Evolutionary conservation across 345 rosid species (phyloP).

Genomic region (Reutealis trisperma): DNA sequence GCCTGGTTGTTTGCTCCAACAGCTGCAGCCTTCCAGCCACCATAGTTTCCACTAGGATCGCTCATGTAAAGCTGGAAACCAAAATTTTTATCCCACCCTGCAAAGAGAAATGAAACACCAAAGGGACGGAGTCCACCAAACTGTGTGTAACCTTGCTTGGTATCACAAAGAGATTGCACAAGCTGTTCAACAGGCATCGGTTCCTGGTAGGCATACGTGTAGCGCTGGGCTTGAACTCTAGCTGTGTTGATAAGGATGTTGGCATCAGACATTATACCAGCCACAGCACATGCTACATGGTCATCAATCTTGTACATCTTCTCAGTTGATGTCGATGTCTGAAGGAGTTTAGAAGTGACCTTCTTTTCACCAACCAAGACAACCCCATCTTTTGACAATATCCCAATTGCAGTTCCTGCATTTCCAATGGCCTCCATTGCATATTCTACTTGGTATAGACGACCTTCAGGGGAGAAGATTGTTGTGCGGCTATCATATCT

Average conservation of each 20-base stretch:
- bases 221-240: slow-evolving; percentile 91
- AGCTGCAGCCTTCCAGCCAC: slow-evolving; percentile 98
- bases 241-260: slow-evolving; percentile 95
- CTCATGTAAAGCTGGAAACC: slow-evolving; percentile 97
- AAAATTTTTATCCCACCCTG: slow-evolving; percentile 91
- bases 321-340: slow-evolving; percentile 85
- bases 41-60: slow-evolving; percentile 93
- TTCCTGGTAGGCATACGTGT: slow-evolving; percentile 86
- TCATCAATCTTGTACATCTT: slow-evolving; percentile 99
- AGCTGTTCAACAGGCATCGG: slow-evolving; percentile 98
- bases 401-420: slow-evolving; percentile 92
- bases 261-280: slow-evolving; percentile 99
- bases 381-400: slow-evolving; percentile 86
- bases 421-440: slow-evolving; percentile 99
- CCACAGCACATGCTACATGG: slow-evolving; percentile 94
- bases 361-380: slow-evolving; percentile 94
- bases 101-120: slow-evolving; percentile 91
- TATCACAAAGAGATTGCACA: slow-evolving; percentile 92
- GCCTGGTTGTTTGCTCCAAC: slow-evolving; percentile 96
- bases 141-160: slow-evolving; percentile 96
- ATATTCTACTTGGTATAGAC: slow-evolving; percentile 97
- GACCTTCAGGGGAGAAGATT: slow-evolving; percentile 98
- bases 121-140: slow-evolving; percentile 97
- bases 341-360: slow-evolving; percentile 94
- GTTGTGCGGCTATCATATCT: slow-evolving; percentile 99